Conservation (phyloP, 495 filamentous ascomycete species). For the Venustampulla echinocandica region DNA sequence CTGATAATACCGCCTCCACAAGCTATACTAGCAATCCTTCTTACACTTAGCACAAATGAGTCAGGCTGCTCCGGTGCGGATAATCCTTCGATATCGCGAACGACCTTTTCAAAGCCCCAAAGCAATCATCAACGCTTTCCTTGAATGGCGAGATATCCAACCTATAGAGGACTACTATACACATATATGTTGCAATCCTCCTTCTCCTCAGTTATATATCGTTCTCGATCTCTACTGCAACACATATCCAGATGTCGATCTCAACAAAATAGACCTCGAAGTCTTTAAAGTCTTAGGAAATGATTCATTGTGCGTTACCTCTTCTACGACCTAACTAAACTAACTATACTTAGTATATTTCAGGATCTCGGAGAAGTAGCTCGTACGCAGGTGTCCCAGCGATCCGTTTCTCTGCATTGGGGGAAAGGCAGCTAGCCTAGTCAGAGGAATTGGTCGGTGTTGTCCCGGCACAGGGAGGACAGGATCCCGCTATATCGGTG, state of each 20-base stretch:
- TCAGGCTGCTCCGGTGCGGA: conserved; percentile 15
- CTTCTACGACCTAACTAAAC: conserved; percentile 12
- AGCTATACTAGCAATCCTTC: conserved; percentile 13
- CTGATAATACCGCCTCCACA: conserved; percentile 11
- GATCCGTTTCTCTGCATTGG: conserved; percentile 14
- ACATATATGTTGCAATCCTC: conserved; percentile 13
- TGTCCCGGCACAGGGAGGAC: conserved; percentile 11
- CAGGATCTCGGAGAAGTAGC: conserved; percentile 16
- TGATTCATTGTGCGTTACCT: conserved; percentile 16
- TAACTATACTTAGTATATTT: conserved; percentile 14
- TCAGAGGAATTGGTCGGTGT: conserved; percentile 16
- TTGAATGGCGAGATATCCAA: conserved; percentile 17
- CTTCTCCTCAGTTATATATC: conserved; percentile 14
- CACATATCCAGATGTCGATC: conserved; percentile 14
- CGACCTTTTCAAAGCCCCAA: conserved; percentile 12
- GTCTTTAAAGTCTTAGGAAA: conserved; percentile 13
- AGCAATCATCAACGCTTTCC: conserved; percentile 14
- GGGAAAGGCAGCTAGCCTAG: conserved; percentile 14
- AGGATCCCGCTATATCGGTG: conserved; percentile 14
- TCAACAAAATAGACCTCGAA: conserved; percentile 12
- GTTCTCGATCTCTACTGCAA: conserved; percentile 18
- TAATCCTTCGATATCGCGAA: conserved; percentile 18
- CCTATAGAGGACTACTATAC: conserved; percentile 14
- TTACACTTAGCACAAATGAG: conserved; percentile 15
- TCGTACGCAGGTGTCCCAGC: conserved; percentile 9